A percentile compares a stretch with the other conserved stretches of the same genome.
phyloP scores from a whole-genome alignment of 257 asterid species.

The Solanum dulcamara region DNA sequence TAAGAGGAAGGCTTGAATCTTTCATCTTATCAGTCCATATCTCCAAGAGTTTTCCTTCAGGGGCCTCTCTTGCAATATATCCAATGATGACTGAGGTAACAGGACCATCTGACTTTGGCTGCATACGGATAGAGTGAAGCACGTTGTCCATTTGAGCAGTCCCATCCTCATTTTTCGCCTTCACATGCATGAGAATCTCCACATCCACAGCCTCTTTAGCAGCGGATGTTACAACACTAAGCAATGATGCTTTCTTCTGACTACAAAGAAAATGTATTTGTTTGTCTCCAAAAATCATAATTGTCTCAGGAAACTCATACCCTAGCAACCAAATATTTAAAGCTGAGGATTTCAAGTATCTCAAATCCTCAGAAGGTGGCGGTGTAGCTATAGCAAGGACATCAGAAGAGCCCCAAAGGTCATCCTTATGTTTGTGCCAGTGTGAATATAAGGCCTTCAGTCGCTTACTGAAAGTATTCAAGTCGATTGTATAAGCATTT shows the following conservation, averaged over 20 bases:
- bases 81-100: constrained; percentile 9
- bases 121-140: constrained; percentile 1
- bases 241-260: constrained; percentile 13
- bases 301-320: constrained; percentile 18
- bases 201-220: constrained; percentile 7
- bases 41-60: constrained; percentile 18
- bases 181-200: constrained; percentile 13
- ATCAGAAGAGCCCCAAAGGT: constrained; percentile 37
- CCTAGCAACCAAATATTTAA: constrained; percentile 14
- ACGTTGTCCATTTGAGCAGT: constrained; percentile 8
- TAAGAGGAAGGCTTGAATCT: constrained; percentile 4
- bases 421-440: constrained; percentile 35
- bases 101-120: background rate
- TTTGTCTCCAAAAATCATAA: constrained; percentile 13
- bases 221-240: constrained; percentile 6
- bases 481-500: constrained; percentile 28
- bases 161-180: constrained; percentile 12
- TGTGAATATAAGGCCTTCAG: constrained; percentile 29
- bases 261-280: constrained; percentile 20
- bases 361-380: constrained; percentile 40
- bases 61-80: constrained; percentile 12
- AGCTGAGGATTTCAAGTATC: constrained; percentile 31
- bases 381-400: constrained; percentile 41
- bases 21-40: constrained; percentile 9
- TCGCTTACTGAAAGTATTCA: constrained; percentile 36